A percentile compares a stretch with the other conserved stretches of the same genome.
These are phyloP conservation scores for Cnidoscolus chayamansa DNA, from an alignment of 441 rosid species.

Conservation along the genomic window DNA sequence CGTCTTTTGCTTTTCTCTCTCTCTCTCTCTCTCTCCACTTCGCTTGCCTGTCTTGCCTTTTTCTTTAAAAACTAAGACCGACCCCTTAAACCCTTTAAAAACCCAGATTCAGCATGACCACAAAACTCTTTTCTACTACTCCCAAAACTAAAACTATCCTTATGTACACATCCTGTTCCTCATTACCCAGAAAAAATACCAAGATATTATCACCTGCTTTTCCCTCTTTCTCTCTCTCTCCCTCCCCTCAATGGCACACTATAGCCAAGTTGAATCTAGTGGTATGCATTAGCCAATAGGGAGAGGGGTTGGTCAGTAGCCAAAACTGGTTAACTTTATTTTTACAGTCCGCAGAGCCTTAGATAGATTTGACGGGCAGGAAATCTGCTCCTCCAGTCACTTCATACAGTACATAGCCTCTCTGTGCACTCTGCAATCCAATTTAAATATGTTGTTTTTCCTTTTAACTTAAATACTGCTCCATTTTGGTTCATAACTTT, in stretches of 20 bases:
- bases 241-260: background rate
- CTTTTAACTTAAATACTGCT: conserved; percentile 33
- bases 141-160: background rate
- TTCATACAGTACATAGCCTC: conserved; percentile 39
- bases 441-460: conserved; percentile 32
- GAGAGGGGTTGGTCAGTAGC: conserved; percentile 9
- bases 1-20: conserved; percentile 14
- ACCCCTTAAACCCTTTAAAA: conserved; percentile 34
- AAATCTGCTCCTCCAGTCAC: conserved; percentile 52
- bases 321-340: conserved; percentile 30
- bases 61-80: background rate
- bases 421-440: conserved; percentile 39
- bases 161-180: background rate
- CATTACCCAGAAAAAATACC: conserved; percentile 11
- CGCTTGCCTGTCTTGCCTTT: background rate
- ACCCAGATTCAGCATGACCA: conserved; percentile 25
- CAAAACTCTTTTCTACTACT: background rate
- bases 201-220: background rate
- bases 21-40: background rate
- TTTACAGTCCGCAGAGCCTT: conserved; percentile 30
- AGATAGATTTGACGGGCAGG: conserved; percentile 54
- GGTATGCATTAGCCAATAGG: conserved; percentile 18
- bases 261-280: conserved; percentile 24
- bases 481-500: conserved; percentile 27
- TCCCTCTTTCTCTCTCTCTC: background rate